A percentile compares a stretch with the other conserved stretches of the same genome.
Conservation (phyloP, 2,329 filamentous ascomycete genomes). For the Botrytis deweyae region DNA sequence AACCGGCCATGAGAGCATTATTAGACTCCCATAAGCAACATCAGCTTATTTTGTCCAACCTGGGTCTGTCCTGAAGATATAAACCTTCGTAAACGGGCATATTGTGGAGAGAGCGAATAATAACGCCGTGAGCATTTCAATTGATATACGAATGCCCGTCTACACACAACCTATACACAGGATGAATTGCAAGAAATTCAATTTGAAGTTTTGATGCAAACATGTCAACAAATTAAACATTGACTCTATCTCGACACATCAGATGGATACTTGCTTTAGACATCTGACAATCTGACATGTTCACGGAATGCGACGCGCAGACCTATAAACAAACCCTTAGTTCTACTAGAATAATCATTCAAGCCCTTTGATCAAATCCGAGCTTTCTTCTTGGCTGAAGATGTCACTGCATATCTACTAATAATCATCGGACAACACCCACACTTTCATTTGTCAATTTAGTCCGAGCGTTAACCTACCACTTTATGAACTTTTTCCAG, state of each 20-base stretch:
- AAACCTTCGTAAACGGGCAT: not conserved
- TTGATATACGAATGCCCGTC: not conserved
- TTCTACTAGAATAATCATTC: no score
- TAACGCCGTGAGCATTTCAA: not conserved
- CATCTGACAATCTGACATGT: not conserved
- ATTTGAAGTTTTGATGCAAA: not conserved
- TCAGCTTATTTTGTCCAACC: not conserved
- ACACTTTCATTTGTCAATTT: not conserved
- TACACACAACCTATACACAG: not conserved
- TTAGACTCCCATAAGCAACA: not conserved
- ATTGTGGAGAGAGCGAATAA: not conserved
- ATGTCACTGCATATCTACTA: not conserved
- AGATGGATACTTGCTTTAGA: not conserved
- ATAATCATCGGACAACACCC: not conserved
- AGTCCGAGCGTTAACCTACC: not conserved
- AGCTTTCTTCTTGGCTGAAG: not conserved
- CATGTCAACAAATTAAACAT: not conserved
- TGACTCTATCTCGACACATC: not conserved
- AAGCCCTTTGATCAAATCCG: not conserved
- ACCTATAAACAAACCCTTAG: not conserved
- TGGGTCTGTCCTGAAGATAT: not conserved
- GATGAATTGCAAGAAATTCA: not conserved
- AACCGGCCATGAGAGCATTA: not conserved
- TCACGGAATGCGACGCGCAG: not conserved
- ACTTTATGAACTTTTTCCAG: conserved; percentile 11